phyloP scores from a whole-genome alignment of 2,329 filamentous ascomycete species.

The Ophiostoma novo-ulmi region DNA sequence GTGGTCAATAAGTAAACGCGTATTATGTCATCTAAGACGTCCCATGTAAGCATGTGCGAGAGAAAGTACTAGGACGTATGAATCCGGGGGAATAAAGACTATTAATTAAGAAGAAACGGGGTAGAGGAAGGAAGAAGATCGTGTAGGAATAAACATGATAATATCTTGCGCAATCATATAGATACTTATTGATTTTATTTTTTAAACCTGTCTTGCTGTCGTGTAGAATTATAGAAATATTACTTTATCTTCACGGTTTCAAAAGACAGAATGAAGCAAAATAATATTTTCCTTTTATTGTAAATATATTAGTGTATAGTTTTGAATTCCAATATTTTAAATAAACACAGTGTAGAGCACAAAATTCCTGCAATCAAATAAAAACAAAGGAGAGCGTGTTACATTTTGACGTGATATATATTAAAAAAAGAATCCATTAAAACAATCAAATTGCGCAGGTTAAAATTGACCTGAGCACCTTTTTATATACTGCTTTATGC shows the following conservation, averaged over 20 bases:
- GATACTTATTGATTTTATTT: too few relatives aligned
- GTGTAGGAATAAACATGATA: background rate
- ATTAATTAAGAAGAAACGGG: background rate
- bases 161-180: background rate
- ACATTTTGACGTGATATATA: too few relatives aligned
- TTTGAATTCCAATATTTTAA: too few relatives aligned
- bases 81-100: background rate
- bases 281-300: background rate
- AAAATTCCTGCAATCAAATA: too few relatives aligned
- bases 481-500: background rate
- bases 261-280: background rate
- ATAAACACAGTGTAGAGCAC: too few relatives aligned
- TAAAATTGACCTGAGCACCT: too few relatives aligned
- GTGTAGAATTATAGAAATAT: too few relatives aligned
- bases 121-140: background rate
- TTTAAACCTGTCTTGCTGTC: too few relatives aligned
- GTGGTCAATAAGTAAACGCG: background rate
- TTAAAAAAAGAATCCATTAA: too few relatives aligned
- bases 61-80: background rate
- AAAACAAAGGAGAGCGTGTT: too few relatives aligned
- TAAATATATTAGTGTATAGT: too few relatives aligned
- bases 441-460: background rate
- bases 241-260: too few relatives aligned
- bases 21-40: background rate
- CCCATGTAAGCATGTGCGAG: background rate